Base-by-base conservation (phyloP, 1,284 basidiomycete species). In the Fistulina hepatica region DNA sequence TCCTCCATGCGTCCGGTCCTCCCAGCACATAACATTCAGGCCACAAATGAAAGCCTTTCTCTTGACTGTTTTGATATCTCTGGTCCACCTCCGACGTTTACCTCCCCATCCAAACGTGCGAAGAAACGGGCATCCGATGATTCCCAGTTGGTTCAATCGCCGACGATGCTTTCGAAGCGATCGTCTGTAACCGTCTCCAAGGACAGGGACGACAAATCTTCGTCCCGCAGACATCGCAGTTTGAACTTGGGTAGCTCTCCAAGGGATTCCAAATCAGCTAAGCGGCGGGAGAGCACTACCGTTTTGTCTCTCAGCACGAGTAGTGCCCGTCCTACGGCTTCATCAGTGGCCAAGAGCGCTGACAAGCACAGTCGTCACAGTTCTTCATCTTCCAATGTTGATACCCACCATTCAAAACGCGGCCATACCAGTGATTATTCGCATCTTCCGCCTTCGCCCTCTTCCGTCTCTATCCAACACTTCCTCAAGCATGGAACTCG, bases 401-500 rank as follows among this genome's bases (percentile, higher is more conserved):
- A 66, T 44, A 64, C 68, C 16, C 66, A 65, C 37, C 64, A 64
- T 48, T 52, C 69, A 27, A 73, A 79, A 21, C 75, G 78, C 26
- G 66, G 68, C 33, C 71, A 73, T 44, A 65, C 70, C 32, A 73
- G 76, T n/a, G 86, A 91, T 56, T 90, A 86, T 58, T 89, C 88
- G 0, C 85, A 89, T 54, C 65, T 92, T 3, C 88, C 88, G 7
- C 85, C 88, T 6, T 90, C 86, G 11, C 86, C 90, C 6, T 86
- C 86, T 2, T 77, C 83, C 3, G 74, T 82, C 2, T 84, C 84
- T 2, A 88, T 91, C 43, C 81, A 86, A 46, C 83, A 88, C 45
- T 81, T 91, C 51, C 60, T 90, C 42, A 71, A 74, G 32, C 74
- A 76, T 43, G 65, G 71, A 8, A 59, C 66, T 31, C 57, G 62